phyloP scores from a whole-genome alignment of 768 basidiomycete genomes.

The Boletus barrowsii region DNA sequence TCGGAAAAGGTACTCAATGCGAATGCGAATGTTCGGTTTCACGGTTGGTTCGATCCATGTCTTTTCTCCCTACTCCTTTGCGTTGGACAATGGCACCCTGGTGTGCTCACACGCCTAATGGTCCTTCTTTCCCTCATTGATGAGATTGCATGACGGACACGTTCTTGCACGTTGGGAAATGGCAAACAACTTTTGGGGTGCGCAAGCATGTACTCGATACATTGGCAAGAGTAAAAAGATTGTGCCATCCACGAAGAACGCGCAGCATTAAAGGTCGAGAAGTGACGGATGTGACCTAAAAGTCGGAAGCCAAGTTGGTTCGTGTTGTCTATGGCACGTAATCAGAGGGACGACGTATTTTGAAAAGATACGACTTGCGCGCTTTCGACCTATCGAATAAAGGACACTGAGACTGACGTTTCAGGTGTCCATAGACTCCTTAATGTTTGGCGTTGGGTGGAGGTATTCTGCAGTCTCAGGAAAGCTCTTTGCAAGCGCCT shows the following conservation, averaged over 20 bases:
- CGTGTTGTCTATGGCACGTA: neutral
- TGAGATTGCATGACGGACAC: neutral
- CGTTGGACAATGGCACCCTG: neutral
- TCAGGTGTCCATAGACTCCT: slow-evolving; percentile 9
- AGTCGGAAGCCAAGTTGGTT: too few relatives aligned
- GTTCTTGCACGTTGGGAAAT: neutral
- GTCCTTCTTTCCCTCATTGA: neutral
- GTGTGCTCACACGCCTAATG: neutral
- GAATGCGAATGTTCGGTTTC: neutral
- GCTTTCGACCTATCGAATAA: neutral
- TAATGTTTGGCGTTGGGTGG: slow-evolving; percentile 7
- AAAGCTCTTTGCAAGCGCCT: slow-evolving; percentile 69
- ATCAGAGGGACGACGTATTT: neutral
- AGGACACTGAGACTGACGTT: neutral
- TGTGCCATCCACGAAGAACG: too few relatives aligned
- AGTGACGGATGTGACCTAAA: too few relatives aligned
- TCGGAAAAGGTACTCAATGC: neutral
- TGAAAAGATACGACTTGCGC: neutral
- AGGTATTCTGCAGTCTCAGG: slow-evolving; percentile 46
- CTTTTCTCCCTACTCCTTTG: neutral
- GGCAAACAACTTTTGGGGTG: too few relatives aligned
- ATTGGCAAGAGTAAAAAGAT: too few relatives aligned
- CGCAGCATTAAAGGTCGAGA: too few relatives aligned
- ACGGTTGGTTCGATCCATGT: too few relatives aligned
- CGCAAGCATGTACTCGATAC: too few relatives aligned